These are phyloP conservation scores for Colletotrichum incanum DNA, from an alignment of 2,329 filamentous ascomycete species.

Conservation along the genomic window DNA sequence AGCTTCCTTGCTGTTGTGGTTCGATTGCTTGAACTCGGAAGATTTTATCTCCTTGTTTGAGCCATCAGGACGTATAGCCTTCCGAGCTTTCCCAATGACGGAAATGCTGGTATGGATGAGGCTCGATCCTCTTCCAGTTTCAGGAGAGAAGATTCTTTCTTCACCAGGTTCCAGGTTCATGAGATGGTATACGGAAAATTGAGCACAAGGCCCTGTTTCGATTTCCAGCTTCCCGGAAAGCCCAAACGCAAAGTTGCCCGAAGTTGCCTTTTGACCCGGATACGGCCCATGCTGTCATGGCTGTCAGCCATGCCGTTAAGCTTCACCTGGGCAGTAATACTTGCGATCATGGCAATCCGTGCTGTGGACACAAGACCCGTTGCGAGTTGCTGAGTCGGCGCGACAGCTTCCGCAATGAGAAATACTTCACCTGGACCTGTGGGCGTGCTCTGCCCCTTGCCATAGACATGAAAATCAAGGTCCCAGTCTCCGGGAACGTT, in stretches of 20 bases:
- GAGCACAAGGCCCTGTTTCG: constrained; percentile 53
- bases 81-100: background rate
- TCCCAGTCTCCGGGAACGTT: constrained; percentile 46
- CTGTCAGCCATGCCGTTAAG: background rate
- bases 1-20: background rate
- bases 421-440: constrained; percentile 58
- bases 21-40: background rate
- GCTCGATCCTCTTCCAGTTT: too few relatives aligned
- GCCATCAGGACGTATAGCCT: rapidly evolving
- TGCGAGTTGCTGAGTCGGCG: constrained; percentile 61
- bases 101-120: background rate
- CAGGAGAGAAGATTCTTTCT: constrained; percentile 40
- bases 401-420: constrained; percentile 63
- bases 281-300: constrained; percentile 60
- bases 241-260: constrained; percentile 62
- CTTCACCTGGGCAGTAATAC: background rate
- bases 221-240: constrained; percentile 50
- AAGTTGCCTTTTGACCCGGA: constrained; percentile 65
- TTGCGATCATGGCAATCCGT: constrained; percentile 49
- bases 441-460: constrained; percentile 50
- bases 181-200: constrained; percentile 66
- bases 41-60: rapidly evolving
- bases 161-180: constrained; percentile 56
- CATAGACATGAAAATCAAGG: constrained; percentile 61
- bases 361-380: constrained; percentile 53